phyloP scores from a whole-genome alignment of 75 land plant species.

The Pinus albicaulis region DNA sequence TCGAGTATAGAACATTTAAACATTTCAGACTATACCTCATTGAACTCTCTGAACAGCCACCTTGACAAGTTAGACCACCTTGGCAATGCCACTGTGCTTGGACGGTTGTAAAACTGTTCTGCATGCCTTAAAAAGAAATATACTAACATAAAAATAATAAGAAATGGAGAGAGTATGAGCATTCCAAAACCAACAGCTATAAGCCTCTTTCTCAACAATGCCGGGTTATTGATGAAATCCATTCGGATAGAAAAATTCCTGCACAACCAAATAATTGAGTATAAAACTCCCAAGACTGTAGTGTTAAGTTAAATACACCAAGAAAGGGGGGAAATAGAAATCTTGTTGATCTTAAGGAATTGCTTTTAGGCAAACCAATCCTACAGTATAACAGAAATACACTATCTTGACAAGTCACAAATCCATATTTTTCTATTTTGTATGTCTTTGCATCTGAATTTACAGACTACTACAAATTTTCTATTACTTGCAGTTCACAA shows the following conservation, averaged over 20 bases:
- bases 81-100: slow-evolving; percentile 81
- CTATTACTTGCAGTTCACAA: no score
- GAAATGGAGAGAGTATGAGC: slow-evolving; percentile 88
- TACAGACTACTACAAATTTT: no score
- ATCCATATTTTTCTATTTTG: no score
- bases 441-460: no score
- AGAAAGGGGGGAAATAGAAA: not conserved
- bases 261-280: slow-evolving; percentile 18
- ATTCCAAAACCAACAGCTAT: slow-evolving; percentile 67
- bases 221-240: slow-evolving; percentile 79
- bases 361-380: no score
- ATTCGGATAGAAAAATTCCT: slow-evolving; percentile 76
- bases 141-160: slow-evolving; percentile 87
- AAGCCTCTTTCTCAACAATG: slow-evolving; percentile 67
- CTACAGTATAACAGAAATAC: no score
- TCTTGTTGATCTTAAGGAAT: no score
- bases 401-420: no score
- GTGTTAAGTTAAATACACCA: not conserved
- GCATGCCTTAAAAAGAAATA: slow-evolving; percentile 91
- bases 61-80: slow-evolving; percentile 98
- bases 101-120: slow-evolving; percentile 95
- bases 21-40: slow-evolving; percentile 70
- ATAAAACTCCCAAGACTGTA: not conserved
- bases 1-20: slow-evolving; percentile 5
- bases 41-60: slow-evolving; percentile 97